These are phyloP conservation scores for Candida sphagnicola DNA, from an alignment of 805 yeast genomes.

Conservation along the genomic window DNA sequence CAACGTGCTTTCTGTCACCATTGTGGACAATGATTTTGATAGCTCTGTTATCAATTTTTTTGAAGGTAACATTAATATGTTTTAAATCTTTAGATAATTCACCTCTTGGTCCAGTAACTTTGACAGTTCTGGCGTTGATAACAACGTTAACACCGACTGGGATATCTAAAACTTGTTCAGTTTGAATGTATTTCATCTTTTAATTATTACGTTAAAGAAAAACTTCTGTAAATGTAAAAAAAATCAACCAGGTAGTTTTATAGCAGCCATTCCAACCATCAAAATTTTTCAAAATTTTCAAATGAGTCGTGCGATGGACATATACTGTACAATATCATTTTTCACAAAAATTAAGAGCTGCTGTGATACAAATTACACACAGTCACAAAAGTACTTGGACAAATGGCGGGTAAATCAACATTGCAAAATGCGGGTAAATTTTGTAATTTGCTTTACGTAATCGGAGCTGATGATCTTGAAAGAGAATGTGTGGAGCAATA, in stretches of 20 bases:
- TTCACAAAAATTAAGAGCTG: background rate
- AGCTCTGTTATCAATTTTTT: conserved; percentile 64
- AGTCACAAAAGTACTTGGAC: background rate
- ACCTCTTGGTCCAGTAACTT: conserved; percentile 98
- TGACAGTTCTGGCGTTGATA: conserved; percentile 87
- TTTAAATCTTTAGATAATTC: conserved; percentile 81
- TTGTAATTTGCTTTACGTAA: too few species aligned
- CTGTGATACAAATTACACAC: background rate
- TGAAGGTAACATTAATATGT: conserved; percentile 93
- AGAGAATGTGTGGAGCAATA: too few species aligned
- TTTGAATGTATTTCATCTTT: conserved; percentile 76
- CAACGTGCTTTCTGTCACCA: conserved; percentile 99
- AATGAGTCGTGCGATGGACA: conserved; percentile 7
- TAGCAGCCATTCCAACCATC: background rate
- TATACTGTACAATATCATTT: background rate
- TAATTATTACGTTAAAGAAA: background rate
- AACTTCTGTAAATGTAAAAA: conserved; percentile 1
- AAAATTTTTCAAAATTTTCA: conserved; percentile 11
- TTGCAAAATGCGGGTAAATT: too few species aligned
- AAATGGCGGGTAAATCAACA: background rate
- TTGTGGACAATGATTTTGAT: conserved; percentile 92
- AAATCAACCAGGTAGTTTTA: background rate
- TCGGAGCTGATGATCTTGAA: too few species aligned
- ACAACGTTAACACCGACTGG: conserved; percentile 92
- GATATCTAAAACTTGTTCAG: conserved; percentile 75